These are phyloP conservation scores for Penicillium parvum DNA, from an alignment of 495 filamentous ascomycete genomes.

Conservation along the genomic window DNA sequence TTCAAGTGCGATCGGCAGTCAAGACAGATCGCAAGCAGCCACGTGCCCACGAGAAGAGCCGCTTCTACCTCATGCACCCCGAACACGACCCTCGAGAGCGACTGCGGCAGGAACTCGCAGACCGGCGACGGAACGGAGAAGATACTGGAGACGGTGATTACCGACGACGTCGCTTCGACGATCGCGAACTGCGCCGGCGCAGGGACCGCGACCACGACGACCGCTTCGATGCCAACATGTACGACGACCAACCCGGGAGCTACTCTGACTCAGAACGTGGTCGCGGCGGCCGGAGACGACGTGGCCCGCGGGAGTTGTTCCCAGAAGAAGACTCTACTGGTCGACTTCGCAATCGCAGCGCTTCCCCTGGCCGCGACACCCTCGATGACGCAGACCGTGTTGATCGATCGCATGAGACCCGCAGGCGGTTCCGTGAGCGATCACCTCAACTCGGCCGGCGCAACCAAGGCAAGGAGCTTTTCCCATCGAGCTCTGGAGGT, in stretches of 20 bases:
- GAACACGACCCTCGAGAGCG: constrained; percentile 80
- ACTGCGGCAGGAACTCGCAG: constrained; percentile 45
- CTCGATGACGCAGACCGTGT: constrained; percentile 52
- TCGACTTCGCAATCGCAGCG: constrained; percentile 59
- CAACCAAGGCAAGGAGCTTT: constrained; percentile 46
- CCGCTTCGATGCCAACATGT: constrained; percentile 67
- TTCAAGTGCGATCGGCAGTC: constrained; percentile 71
- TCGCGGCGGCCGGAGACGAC: constrained; percentile 23
- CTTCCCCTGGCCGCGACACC: constrained; percentile 65
- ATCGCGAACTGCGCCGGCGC: constrained; percentile 50
- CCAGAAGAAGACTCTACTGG: constrained; percentile 38
- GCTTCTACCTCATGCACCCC: constrained; percentile 88
- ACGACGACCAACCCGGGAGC: constrained; percentile 56
- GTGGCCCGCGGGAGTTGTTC: constrained; percentile 49
- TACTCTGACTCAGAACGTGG: constrained; percentile 31
- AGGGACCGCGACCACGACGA: constrained; percentile 49
- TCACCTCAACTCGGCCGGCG: constrained; percentile 29
- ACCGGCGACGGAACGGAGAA: constrained; percentile 51
- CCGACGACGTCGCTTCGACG: constrained; percentile 52
- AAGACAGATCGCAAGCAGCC: constrained; percentile 72
- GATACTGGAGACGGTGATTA: constrained; percentile 59
- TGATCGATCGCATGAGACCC: constrained; percentile 30
- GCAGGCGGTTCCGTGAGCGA: constrained; percentile 41
- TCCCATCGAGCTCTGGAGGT: constrained; percentile 27
- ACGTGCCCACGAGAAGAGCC: constrained; percentile 72